Evolutionary conservation across 1,284 basidiomycete genomes (phyloP).

Genomic region (Inonotus hispidus): DNA sequence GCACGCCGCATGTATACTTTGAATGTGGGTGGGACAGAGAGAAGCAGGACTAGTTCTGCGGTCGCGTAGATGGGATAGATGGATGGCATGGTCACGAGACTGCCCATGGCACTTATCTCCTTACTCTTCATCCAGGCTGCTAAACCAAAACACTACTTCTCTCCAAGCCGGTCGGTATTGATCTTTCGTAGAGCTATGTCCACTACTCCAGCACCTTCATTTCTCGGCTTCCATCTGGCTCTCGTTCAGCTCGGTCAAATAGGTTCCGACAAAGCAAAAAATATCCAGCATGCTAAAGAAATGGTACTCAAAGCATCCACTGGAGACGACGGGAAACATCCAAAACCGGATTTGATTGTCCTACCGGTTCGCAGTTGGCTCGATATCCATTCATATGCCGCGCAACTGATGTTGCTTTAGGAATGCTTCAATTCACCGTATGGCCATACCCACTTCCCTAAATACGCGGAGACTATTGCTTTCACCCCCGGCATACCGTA

Average conservation of each 20-base stretch:
- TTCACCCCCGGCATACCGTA: conserved; percentile 53
- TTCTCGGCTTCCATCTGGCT: conserved; percentile 78
- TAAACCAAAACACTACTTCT: neutral
- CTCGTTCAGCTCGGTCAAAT: conserved; percentile 81
- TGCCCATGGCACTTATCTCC: neutral
- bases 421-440: conserved; percentile 99
- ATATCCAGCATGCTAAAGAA: conserved; percentile 75
- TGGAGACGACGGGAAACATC: conserved; percentile 31
- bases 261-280: conserved; percentile 62
- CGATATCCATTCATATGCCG: neutral
- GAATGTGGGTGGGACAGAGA: neutral
- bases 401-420: conserved; percentile 34
- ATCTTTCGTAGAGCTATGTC: conserved; percentile 2
- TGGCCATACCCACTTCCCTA: conserved; percentile 79
- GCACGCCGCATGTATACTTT: neutral
- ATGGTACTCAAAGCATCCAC: conserved; percentile 71
- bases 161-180: neutral
- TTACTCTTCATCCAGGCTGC: neutral
- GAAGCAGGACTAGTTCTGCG: too few species aligned
- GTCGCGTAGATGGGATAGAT: too few species aligned
- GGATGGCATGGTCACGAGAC: too few species aligned
- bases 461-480: conserved; percentile 79
- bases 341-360: conserved; percentile 78
- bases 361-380: conserved; percentile 60
- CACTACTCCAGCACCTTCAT: conserved; percentile 28